Percentiles rank a stretch among this genome's conserved stretches.
Evolutionary conservation across 306 rosid genomes (phyloP).

Genomic region (Corylus avellana): DNA sequence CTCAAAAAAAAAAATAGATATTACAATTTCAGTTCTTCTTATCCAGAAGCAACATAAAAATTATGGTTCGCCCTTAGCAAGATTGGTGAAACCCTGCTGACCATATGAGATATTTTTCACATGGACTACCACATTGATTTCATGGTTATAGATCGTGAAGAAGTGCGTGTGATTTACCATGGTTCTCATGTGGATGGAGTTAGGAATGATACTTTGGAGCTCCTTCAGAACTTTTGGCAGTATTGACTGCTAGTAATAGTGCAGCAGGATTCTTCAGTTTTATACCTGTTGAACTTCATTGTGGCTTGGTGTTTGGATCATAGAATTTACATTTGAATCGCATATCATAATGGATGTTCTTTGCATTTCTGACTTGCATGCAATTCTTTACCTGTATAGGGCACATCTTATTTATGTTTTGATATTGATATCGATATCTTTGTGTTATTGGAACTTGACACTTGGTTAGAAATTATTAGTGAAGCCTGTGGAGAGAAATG

Average conservation of each 20-base stretch:
- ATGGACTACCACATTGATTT: not conserved
- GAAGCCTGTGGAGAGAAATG: not conserved
- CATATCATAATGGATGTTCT: not conserved
- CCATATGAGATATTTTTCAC: not conserved
- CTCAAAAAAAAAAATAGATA: not conserved
- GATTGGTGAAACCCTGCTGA: not conserved
- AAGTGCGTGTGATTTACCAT: not conserved
- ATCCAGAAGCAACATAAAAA: not conserved
- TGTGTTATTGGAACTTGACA: not conserved
- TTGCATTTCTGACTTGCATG: not conserved
- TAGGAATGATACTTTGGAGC: not conserved
- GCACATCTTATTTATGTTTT: not conserved
- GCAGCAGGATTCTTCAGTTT: constrained; percentile 3
- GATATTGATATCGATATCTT: not conserved
- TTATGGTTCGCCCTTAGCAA: not conserved
- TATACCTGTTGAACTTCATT: not conserved
- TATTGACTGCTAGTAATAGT: not conserved
- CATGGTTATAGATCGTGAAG: not conserved
- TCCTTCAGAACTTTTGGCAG: not conserved
- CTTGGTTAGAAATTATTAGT: not conserved
- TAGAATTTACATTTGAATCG: not conserved
- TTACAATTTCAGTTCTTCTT: not conserved
- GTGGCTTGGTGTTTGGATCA: not conserved
- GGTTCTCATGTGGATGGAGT: not conserved
- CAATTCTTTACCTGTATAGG: not conserved